Evolutionary conservation across 805 yeast genomes (phyloP).

Genomic region (Candida gorgasii): DNA sequence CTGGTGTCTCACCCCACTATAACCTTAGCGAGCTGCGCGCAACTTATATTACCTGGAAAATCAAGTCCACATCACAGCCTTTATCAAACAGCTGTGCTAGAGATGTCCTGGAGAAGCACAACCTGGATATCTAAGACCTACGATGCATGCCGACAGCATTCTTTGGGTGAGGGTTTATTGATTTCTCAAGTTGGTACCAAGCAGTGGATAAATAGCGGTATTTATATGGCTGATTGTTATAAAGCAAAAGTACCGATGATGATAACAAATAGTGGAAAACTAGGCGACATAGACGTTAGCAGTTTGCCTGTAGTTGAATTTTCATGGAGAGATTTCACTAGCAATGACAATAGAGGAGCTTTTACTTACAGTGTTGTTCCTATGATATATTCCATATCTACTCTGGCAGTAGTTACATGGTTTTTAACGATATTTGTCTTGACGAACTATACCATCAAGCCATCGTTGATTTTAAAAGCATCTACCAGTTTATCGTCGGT

Average conservation of each 20-base stretch:
- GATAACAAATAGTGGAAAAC: slow-evolving; percentile 36
- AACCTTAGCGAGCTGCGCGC: neutral
- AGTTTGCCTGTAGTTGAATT: slow-evolving; percentile 44
- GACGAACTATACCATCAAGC: slow-evolving; percentile 64
- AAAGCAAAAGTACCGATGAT: slow-evolving; percentile 35
- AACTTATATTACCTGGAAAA: neutral
- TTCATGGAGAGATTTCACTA: slow-evolving; percentile 52
- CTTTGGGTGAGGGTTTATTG: slow-evolving; percentile 34
- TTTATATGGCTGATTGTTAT: slow-evolving; percentile 35
- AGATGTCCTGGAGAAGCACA: slow-evolving; percentile 38
- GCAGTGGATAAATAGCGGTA: slow-evolving; percentile 24
- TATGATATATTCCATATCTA: slow-evolving; percentile 59
- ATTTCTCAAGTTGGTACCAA: slow-evolving; percentile 25
- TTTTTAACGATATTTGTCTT: slow-evolving; percentile 63
- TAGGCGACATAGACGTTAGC: slow-evolving; percentile 24
- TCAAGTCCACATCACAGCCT: too few relatives aligned
- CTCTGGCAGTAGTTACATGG: slow-evolving; percentile 64
- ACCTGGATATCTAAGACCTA: slow-evolving; percentile 24
- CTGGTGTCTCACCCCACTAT: neutral
- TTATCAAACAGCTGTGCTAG: neutral
- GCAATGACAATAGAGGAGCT: slow-evolving; percentile 34
- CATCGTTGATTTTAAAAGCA: slow-evolving; percentile 50
- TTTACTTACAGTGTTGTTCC: slow-evolving; percentile 62
- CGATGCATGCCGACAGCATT: slow-evolving; percentile 32
- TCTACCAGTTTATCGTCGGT: slow-evolving; percentile 56